Conservation (phyloP, 495 filamentous ascomycete genomes). For the Talaromyces adpressus region DNA sequence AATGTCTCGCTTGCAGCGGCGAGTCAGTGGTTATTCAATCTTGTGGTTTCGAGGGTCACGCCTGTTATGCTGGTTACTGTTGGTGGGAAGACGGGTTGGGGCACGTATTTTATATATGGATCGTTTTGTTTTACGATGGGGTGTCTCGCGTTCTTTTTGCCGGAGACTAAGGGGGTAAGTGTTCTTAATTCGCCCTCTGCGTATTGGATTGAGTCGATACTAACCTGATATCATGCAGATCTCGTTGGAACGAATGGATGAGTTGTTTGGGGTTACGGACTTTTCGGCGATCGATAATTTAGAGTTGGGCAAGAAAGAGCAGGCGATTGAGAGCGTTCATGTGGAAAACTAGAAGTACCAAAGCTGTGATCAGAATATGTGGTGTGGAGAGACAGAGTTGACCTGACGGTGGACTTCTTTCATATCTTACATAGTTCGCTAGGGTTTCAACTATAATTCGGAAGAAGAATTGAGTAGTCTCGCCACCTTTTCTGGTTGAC, state of each 20-base stretch:
- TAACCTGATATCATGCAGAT: not conserved
- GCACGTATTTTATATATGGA: conserved; percentile 34
- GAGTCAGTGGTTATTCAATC: conserved; percentile 48
- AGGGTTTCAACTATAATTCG: no score
- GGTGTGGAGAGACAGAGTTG: no score
- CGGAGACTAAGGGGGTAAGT: conserved; percentile 60
- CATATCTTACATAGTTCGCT: no score
- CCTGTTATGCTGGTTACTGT: conserved; percentile 46
- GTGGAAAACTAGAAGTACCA: not conserved
- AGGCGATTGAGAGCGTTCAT: not conserved
- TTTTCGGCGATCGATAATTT: not conserved
- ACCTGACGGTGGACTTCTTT: no score
- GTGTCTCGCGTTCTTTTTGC: conserved; percentile 65
- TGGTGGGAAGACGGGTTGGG: conserved; percentile 29
- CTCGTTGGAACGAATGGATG: conserved; percentile 42
- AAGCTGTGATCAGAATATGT: not conserved
- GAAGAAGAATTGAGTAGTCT: no score
- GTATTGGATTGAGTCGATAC: not conserved
- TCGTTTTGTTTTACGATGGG: conserved; percentile 62
- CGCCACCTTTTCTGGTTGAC: no score
- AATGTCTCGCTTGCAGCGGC: conserved; percentile 64
- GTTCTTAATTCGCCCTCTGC: not conserved
- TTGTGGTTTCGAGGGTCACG: conserved; percentile 32
- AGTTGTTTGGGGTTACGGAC: conserved; percentile 40
- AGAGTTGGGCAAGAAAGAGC: not conserved